These are phyloP conservation scores for Colletotrichum sp. DNA, from an alignment of 2,329 filamentous ascomycete species.

Conservation along the genomic window DNA sequence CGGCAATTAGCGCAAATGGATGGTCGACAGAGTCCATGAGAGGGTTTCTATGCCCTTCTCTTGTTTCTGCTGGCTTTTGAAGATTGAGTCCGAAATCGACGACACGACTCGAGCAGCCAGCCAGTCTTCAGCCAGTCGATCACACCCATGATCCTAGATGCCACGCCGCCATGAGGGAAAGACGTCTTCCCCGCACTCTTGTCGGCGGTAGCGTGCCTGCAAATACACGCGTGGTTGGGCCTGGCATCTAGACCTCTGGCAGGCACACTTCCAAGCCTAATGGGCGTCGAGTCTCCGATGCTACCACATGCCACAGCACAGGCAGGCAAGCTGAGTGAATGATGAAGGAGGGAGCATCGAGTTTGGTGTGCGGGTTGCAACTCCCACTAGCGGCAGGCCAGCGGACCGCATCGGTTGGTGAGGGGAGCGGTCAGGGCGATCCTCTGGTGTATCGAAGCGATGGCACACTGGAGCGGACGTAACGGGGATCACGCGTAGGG, in stretches of 20 bases:
- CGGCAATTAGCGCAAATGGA: background rate
- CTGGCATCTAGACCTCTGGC: background rate
- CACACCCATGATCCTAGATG: background rate
- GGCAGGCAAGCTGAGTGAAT: background rate
- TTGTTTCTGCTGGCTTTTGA: background rate
- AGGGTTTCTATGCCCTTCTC: background rate
- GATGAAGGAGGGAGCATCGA: background rate
- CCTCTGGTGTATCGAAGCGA: background rate
- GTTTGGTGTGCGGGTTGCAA: constrained; percentile 3
- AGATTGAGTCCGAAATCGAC: background rate
- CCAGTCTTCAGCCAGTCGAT: background rate
- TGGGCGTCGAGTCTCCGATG: background rate
- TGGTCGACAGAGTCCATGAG: background rate
- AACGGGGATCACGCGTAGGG: background rate
- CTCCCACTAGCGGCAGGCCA: background rate
- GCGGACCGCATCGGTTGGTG: background rate
- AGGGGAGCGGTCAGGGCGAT: background rate
- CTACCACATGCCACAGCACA: background rate
- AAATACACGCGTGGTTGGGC: background rate
- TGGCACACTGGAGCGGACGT: background rate
- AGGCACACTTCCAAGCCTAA: background rate
- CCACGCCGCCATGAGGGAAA: background rate
- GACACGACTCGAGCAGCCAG: background rate
- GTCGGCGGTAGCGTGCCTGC: background rate
- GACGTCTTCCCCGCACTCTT: constrained; percentile 11